Conservation (phyloP, 2,329 filamentous ascomycete genomes). For the Neodidymelliopsis sp. region DNA sequence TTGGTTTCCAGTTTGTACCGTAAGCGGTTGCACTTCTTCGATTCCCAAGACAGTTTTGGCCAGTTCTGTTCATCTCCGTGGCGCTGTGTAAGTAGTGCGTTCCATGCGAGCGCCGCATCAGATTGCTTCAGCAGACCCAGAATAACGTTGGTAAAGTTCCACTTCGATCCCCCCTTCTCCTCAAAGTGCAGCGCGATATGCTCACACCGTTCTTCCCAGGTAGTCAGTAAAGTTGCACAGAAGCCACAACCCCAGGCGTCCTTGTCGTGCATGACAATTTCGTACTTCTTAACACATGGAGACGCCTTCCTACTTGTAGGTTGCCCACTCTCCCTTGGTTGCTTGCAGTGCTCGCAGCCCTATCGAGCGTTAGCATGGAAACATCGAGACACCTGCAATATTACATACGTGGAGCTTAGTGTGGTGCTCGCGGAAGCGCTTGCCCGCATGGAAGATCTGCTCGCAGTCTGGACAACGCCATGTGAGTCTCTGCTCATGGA, state of each 20-base stretch:
- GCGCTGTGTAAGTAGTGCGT: conserved; percentile 60
- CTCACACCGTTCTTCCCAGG: conserved; percentile 71
- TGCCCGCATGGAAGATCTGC: conserved; percentile 72
- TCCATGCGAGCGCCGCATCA: conserved; percentile 68
- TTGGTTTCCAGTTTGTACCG: conserved; percentile 73
- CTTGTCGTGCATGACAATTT: conserved; percentile 63
- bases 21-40: conserved; percentile 68
- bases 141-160: conserved; percentile 73
- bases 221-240: conserved; percentile 68
- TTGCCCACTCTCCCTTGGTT: conserved; percentile 62
- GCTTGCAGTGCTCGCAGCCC: conserved; percentile 69
- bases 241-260: conserved; percentile 75
- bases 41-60: conserved; percentile 64
- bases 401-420: conserved; percentile 66
- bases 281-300: conserved; percentile 49
- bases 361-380: conserved; percentile 26
- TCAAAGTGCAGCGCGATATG: conserved; percentile 74
- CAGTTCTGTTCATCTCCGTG: conserved; percentile 62
- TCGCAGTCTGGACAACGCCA: conserved; percentile 74
- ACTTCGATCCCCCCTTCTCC: conserved; percentile 67
- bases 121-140: conserved; percentile 73
- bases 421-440: conserved; percentile 73
- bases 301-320: conserved; percentile 63
- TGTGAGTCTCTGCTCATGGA: conserved; percentile 72
- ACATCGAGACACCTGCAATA: neutral